Base-by-base conservation (phyloP, 306 rosid species). In the Oemleria cerasiformis region DNA sequence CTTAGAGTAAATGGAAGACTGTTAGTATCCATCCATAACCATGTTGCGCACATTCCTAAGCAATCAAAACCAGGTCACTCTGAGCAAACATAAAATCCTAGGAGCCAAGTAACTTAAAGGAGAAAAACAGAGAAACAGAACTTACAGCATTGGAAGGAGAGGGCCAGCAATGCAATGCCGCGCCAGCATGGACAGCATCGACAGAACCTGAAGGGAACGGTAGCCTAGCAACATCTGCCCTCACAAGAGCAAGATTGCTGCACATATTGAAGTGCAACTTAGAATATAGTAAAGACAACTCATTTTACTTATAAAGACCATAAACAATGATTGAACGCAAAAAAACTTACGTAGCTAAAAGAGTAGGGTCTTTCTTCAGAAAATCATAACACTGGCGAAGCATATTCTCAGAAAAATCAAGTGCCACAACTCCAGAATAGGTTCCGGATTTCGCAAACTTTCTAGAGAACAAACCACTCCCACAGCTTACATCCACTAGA, bases 121-220 rank as follows among this genome's bases (percentile, higher is more conserved):
- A 39, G 45, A 70, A 67, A 50, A 67, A 36, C 42, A 20, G 38
- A 62, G 75, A 79, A 74, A 64, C 51, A 20, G 44, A 9, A 62
- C 97, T 91, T 84, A 91, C 99, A 72, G 96, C 97, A 80, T 89
- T 91, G 48, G 97, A 84, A 75, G 99, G 92, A 85, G 96, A 91
- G 68, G 97, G 88, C 99, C 99, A 94, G 75, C 97, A 94, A 78
- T 91, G 97, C 84, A 91, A 76, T 61, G 97, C 97, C 2, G 99
- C 99, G 45, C 95, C 97, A 8, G 99, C 99, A 72, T 94, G 99
- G 79, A 94, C 94, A 73, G 97, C 98, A 73, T 87, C 92, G 39
- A 89, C 87, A 8, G 95, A 94, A 63, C 95, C 91, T 25, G 97
- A 86, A 57, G 90, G 25, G 67, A 94, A 94, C 42, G 97, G 96